Conservation (phyloP, 1,139 yeast species). For the Yamadazyma sp. region DNA sequence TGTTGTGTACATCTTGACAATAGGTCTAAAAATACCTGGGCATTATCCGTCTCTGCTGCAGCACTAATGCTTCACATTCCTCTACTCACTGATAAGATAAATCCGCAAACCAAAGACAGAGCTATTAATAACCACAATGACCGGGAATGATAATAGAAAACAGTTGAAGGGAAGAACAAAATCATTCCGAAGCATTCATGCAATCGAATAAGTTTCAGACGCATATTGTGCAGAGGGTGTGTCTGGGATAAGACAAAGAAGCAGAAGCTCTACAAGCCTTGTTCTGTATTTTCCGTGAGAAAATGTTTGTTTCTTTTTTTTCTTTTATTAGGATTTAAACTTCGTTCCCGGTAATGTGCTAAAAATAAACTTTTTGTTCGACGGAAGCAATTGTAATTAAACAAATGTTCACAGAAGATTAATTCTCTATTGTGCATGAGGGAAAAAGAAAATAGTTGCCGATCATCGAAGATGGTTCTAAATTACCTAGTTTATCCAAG, state of each 20-base stretch:
- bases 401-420: neutral
- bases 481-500: neutral
- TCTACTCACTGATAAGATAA: too few relatives aligned
- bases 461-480: neutral
- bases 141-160: slow-evolving; percentile 2
- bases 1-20: too few relatives aligned
- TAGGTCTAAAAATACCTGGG: too few relatives aligned
- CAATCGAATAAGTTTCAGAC: neutral
- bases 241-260: too few relatives aligned
- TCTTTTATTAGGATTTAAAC: neutral
- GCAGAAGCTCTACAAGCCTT: neutral
- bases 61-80: too few relatives aligned
- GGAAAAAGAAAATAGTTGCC: neutral
- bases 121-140: slow-evolving; percentile 1
- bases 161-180: too few relatives aligned
- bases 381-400: neutral
- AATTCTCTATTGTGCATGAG: neutral
- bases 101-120: neutral
- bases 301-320: neutral
- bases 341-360: neutral
- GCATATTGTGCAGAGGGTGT: slow-evolving; percentile 1
- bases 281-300: too few relatives aligned
- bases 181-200: neutral
- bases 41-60: too few relatives aligned
- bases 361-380: slow-evolving; percentile 1